Base-by-base conservation (phyloP, 257 asterid species). In the Fraxinus anomala region DNA sequence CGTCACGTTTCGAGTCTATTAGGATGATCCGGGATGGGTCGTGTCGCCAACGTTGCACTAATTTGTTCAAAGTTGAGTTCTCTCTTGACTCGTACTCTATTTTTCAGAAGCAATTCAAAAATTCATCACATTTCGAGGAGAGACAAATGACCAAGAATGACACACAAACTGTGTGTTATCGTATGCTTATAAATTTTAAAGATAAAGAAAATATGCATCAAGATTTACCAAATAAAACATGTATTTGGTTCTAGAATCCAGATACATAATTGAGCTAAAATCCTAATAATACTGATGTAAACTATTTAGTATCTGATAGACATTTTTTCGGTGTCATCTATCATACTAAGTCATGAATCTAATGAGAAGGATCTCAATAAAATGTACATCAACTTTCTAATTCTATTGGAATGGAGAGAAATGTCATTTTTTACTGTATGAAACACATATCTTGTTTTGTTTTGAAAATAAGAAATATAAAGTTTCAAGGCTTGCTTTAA, bases 1-100 rank as follows among this genome's bases (percentile, higher is more conserved):
- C n/a, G n/a, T n/a, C n/a, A n/a, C n/a, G n/a, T n/a, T n/a, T n/a
- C n/a, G n/a, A n/a, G n/a, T n/a, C n/a, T n/a, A n/a, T n/a, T n/a
- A n/a, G n/a, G n/a, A n/a, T n/a, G n/a, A n/a, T n/a, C n/a, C n/a
- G n/a, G n/a, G n/a, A n/a, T n/a, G n/a, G n/a, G n/a, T n/a, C n/a
- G n/a, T n/a, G n/a, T n/a, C n/a, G 89, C 42, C 98, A 98, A 80
- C 97, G 97, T 89, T 87, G 88, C 99, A 94, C 92, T 98, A 98
- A 94, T 59, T 97, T 90, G 83, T 78, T 76, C 84, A 92, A 75
- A 75, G 86, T 80, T 71, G 92, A 89, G 73, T 92, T 87, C 91
- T 89, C 98, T 80, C 89, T 85, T 65, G 92, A 97, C 92, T 92
- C 98, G 65, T 94, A 94, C 83, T 94, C 99, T 94, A 84, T 70